Conservation (phyloP, 257 asterid genomes). For the Orobanche coerulescens region DNA sequence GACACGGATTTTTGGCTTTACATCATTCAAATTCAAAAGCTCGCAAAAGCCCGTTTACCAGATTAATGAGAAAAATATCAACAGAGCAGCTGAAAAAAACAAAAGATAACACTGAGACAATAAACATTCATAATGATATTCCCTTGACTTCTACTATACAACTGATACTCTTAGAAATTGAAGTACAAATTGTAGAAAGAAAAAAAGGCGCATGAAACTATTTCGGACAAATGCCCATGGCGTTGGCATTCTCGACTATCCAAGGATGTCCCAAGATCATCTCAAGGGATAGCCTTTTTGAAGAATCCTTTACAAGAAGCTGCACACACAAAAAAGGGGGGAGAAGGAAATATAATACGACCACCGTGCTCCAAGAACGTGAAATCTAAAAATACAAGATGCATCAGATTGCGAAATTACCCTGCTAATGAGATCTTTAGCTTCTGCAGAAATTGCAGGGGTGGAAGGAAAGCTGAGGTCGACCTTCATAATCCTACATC, state of each 20-base stretch:
- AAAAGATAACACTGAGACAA: neutral
- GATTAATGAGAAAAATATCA: neutral
- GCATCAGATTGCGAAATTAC: constrained; percentile 28
- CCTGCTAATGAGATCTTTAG: constrained; percentile 73
- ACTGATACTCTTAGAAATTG: neutral
- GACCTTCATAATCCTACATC: constrained; percentile 69
- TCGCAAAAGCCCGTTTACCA: neutral
- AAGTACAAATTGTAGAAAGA: neutral
- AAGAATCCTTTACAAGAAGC: constrained; percentile 92
- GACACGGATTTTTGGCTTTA: too few species aligned
- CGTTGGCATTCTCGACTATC: constrained; percentile 57
- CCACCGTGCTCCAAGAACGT: neutral
- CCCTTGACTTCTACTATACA: neutral
- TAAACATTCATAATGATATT: neutral
- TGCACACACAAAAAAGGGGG: constrained; percentile 35
- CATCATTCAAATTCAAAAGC: neutral
- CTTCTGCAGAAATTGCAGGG: constrained; percentile 51
- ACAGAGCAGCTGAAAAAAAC: neutral
- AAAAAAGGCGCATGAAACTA: constrained; percentile 5
- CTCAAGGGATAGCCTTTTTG: constrained; percentile 69
- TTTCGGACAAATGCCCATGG: constrained; percentile 35
- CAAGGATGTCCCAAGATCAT: constrained; percentile 84
- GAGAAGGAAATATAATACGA: neutral
- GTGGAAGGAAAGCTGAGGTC: constrained; percentile 80
- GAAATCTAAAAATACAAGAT: neutral